Percentiles rank a stretch among this genome's conserved stretches.
phyloP scores from a whole-genome alignment of 2,329 filamentous ascomycete species.

The Decorospora gaudefroyi region DNA sequence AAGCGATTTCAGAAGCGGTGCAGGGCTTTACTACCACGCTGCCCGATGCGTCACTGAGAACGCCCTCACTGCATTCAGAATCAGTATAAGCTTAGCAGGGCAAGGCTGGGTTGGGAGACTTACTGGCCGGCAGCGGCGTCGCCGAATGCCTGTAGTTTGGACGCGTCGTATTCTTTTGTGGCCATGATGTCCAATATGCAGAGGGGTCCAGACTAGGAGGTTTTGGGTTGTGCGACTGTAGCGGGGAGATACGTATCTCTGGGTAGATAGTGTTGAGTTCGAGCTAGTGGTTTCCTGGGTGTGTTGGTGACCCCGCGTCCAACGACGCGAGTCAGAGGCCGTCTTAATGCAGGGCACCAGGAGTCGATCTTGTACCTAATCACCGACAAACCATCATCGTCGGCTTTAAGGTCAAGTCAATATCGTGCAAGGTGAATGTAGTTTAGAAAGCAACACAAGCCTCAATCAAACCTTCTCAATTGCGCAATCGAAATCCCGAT shows the following conservation, averaged over 20 bases:
- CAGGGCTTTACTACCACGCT: slow-evolving; percentile 94
- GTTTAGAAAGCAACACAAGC: no score
- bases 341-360: slow-evolving; percentile 5
- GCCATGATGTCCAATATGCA: slow-evolving; percentile 36
- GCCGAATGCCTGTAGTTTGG: slow-evolving; percentile 69
- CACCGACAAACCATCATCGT: no score
- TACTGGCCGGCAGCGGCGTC: slow-evolving; percentile 85
- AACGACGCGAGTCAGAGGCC: slow-evolving; percentile 24
- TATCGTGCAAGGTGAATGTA: no score
- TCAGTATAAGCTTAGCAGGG: not conserved
- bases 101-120: slow-evolving; percentile 48
- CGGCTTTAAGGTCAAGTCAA: no score
- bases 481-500: no score
- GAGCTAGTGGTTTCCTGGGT: slow-evolving; percentile 12
- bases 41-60: slow-evolving; percentile 81
- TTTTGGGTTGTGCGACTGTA: slow-evolving; percentile 12
- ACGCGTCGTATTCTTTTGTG: slow-evolving; percentile 58
- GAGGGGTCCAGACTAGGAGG: slow-evolving; percentile 2
- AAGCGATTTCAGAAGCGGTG: slow-evolving; percentile 79
- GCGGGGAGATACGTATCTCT: not conserved
- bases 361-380: slow-evolving; percentile 4
- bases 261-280: slow-evolving; percentile 1
- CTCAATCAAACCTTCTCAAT: no score
- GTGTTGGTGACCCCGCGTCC: slow-evolving; percentile 6
- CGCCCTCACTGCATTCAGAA: slow-evolving; percentile 71